Evolutionary conservation across 2,329 filamentous ascomycete genomes (phyloP).

Genomic region (Ophiostoma triangulosporum): DNA sequence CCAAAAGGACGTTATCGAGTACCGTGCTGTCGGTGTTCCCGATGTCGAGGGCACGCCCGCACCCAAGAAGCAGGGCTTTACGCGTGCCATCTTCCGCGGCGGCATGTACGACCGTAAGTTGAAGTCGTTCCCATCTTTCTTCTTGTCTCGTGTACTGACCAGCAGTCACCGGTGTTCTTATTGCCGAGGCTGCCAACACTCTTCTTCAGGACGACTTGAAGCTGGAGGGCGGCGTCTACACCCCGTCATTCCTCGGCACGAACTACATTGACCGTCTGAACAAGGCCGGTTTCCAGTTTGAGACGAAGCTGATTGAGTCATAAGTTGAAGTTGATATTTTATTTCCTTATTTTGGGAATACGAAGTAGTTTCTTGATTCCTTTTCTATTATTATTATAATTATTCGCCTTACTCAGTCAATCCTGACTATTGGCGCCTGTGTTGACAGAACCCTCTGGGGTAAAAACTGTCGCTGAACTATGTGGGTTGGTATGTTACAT

Average conservation of each 20-base stretch:
- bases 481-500: too few species aligned
- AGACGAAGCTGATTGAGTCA: slow-evolving; percentile 28
- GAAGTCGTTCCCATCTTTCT: too few species aligned
- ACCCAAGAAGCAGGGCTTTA: slow-evolving; percentile 36
- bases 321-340: neutral
- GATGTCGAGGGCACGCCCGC: slow-evolving; percentile 27
- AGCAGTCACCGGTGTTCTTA: slow-evolving; percentile 49
- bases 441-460: too few species aligned
- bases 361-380: too few species aligned
- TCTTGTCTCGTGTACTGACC: slow-evolving; percentile 9
- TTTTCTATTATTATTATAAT: too few species aligned
- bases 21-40: slow-evolving; percentile 48
- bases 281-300: slow-evolving; percentile 48
- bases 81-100: slow-evolving; percentile 42
- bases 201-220: slow-evolving; percentile 49
- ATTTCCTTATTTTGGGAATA: too few species aligned
- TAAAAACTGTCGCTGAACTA: too few species aligned
- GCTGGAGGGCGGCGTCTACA: slow-evolving; percentile 55
- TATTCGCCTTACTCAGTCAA: too few species aligned
- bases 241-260: slow-evolving; percentile 57
- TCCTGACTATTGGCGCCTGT: too few species aligned
- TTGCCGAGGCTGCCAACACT: slow-evolving; percentile 51
- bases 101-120: slow-evolving; percentile 50
- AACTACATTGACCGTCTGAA: slow-evolving; percentile 50
- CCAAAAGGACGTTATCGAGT: slow-evolving; percentile 47